phyloP scores from a whole-genome alignment of 2,329 filamentous ascomycete genomes.

The Fusarium haematococcum region DNA sequence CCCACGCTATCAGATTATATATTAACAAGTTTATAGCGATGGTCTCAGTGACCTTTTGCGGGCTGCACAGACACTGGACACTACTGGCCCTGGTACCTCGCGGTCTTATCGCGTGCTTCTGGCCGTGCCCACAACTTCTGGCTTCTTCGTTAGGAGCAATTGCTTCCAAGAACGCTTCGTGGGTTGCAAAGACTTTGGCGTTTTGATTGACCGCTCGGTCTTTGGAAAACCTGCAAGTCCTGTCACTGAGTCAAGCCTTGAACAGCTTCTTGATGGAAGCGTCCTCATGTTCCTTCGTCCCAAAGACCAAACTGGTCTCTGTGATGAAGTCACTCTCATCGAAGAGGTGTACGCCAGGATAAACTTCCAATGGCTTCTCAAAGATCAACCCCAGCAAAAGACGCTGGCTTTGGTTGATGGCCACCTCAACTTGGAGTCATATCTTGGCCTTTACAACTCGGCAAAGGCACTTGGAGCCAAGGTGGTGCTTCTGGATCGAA shows the following conservation, averaged over 20 bases:
- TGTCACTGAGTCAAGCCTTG: background rate
- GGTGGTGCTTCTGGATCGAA: background rate
- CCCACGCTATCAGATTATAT: background rate
- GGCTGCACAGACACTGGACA: background rate
- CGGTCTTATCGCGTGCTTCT: background rate
- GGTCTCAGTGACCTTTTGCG: background rate
- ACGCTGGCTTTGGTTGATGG: background rate
- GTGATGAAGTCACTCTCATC: background rate
- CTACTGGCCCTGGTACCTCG: background rate
- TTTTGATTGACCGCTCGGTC: background rate
- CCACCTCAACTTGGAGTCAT: conserved; percentile 1
- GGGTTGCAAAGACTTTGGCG: background rate
- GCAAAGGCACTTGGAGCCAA: conserved; percentile 1
- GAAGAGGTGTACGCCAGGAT: background rate
- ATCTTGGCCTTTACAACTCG: background rate
- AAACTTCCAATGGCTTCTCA: background rate
- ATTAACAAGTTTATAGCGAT: background rate
- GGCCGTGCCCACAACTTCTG: background rate
- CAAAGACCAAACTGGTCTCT: background rate
- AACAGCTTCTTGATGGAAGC: background rate
- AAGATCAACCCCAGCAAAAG: background rate
- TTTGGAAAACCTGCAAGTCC: background rate
- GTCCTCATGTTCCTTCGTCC: background rate
- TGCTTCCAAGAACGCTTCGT: background rate
- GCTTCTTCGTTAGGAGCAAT: background rate